These are phyloP conservation scores for Eucalyptus erythrocorys DNA, from an alignment of 345 rosid species.

Conservation along the genomic window DNA sequence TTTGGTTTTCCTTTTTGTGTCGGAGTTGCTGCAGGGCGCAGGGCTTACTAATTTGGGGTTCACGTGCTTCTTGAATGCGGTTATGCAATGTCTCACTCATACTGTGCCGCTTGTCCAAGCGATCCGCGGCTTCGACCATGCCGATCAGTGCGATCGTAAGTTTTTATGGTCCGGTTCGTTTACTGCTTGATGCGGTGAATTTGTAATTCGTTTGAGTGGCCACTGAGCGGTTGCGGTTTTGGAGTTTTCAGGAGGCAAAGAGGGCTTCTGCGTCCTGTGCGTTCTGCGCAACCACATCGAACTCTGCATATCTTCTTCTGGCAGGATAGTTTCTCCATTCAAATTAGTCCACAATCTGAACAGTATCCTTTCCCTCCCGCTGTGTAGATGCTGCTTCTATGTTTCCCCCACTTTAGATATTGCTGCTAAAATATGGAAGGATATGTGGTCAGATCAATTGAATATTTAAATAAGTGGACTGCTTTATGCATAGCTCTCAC, in stretches of 20 bases:
- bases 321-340: slow-evolving; percentile 29
- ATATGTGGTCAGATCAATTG: background rate
- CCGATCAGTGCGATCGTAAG: slow-evolving; percentile 32
- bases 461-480: background rate
- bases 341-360: slow-evolving; percentile 39
- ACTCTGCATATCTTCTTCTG: slow-evolving; percentile 29
- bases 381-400: background rate
- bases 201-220: background rate
- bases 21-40: slow-evolving; percentile 47
- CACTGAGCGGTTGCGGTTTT: background rate
- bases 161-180: background rate
- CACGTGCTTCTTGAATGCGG: slow-evolving; percentile 77
- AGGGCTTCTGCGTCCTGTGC: slow-evolving; percentile 46
- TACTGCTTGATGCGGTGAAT: background rate
- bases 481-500: background rate
- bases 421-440: background rate
- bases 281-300: slow-evolving; percentile 44
- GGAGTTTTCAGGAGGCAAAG: slow-evolving; percentile 30
- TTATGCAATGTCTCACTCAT: slow-evolving; percentile 86
- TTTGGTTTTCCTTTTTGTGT: background rate
- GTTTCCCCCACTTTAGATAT: background rate
- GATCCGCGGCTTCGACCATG: slow-evolving; percentile 29
- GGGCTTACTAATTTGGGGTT: slow-evolving; percentile 76
- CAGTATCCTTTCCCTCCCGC: slow-evolving; percentile 36
- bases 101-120: slow-evolving; percentile 59